phyloP scores from a whole-genome alignment of 83 land plant genomes.

The Picea abies region DNA sequence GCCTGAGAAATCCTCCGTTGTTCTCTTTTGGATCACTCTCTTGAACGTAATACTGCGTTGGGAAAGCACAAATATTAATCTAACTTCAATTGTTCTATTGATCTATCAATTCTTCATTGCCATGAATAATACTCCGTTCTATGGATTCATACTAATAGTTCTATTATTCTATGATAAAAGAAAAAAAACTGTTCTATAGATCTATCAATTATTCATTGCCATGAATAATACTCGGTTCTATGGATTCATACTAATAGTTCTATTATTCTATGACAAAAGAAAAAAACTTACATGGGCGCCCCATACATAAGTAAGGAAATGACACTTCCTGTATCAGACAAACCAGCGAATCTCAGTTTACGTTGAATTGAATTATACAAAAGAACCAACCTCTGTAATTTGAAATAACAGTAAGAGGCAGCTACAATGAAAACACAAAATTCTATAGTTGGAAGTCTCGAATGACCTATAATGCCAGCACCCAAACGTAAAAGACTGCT shows the following conservation, averaged over 20 bases:
- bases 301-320: no score
- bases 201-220: not conserved
- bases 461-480: constrained; percentile 3
- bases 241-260: not conserved
- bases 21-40: constrained; percentile 46
- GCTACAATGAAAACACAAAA: not conserved
- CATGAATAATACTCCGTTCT: not conserved
- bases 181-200: not conserved
- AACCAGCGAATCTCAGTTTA: not conserved
- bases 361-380: not conserved
- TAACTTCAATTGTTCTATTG: not conserved
- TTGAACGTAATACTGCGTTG: constrained; percentile 27
- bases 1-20: constrained; percentile 53
- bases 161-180: not conserved
- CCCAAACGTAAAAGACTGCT: not conserved
- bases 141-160: not conserved
- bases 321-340: no score
- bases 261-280: not conserved
- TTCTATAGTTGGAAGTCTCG: not conserved
- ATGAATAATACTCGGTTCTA: not conserved
- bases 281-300: no score
- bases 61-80: not conserved
- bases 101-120: not conserved
- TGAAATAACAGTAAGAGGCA: not conserved
- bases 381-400: not conserved